These are phyloP conservation scores for Blastocystis sp. DNA, from an alignment of 352 stramenopile genomes.

Conservation along the genomic window DNA sequence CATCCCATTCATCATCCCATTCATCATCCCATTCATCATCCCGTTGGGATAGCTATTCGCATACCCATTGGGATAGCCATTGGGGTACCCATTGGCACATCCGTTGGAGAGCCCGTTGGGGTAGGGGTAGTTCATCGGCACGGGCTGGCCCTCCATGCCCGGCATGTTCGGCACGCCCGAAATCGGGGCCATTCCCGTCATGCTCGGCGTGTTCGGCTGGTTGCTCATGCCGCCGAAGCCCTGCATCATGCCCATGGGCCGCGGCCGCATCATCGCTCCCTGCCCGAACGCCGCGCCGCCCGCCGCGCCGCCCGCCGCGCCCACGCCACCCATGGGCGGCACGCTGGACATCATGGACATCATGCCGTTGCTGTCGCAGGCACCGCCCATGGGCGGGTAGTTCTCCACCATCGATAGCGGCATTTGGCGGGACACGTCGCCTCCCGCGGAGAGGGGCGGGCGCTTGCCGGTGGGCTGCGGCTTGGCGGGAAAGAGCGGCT, in stretches of 20 bases:
- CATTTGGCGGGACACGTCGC: no score
- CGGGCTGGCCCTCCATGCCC: background rate
- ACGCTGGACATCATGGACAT: background rate
- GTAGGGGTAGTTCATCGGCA: background rate
- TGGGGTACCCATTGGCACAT: no score
- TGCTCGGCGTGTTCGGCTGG: background rate
- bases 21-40: background rate
- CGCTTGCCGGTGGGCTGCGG: background rate
- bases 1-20: background rate
- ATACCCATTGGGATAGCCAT: no score
- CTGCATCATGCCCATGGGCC: background rate
- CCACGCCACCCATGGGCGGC: background rate
- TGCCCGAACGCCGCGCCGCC: background rate
- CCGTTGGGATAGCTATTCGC: no score
- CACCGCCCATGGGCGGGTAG: background rate
- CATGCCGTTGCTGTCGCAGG: background rate
- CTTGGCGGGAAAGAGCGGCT: background rate
- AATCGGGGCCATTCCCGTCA: background rate
- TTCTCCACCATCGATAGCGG: background rate
- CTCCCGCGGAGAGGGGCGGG: background rate
- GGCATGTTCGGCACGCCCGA: background rate
- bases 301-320: no score
- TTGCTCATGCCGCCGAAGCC: background rate
- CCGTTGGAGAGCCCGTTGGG: no score
- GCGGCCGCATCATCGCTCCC: background rate